Base-by-base conservation (phyloP, 805 yeast species). In the Candida broadrunensis region DNA sequence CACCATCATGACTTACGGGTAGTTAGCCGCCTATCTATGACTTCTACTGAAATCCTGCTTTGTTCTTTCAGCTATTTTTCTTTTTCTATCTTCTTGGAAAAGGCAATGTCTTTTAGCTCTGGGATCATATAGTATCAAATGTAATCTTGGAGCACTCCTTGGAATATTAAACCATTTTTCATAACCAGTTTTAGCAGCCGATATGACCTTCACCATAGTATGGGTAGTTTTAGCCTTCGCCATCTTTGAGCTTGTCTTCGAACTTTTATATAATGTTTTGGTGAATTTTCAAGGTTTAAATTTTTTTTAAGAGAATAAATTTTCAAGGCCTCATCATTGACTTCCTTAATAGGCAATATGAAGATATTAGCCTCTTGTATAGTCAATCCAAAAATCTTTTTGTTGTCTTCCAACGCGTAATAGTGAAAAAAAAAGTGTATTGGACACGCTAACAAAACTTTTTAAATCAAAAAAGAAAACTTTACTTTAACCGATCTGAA, bases 151-250 rank as follows among this genome's bases (percentile, higher is more conserved):
- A 3, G 95, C 81, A 39, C 86, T 81, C 70, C 97, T 83, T 37
- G 89, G 93, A 35, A 90, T 78, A 38, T 81, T 72, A 49, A 89
- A 78, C 60, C 89, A 83, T 58, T 95, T 81, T 59, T 81, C 80
- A 63, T 75, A 87, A 1, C 98, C 98, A 1, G 98, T 90, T 52
- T 84, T 79, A 14, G 97, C 98, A 2, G 93, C 76, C 1, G 98
- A 91, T 2, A 90, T 71, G 47, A 91, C 76, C 63, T 88, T 88
- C 43, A 91, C 84, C 57, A 90, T 81, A 3, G 95, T 85, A 51
- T 81, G 81, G 56, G 89, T 81, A 19, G 86, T 75, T 65, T 87
- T 87, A 34, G 84, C 81, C 62, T 85, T 58, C n/a, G 65, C 64
- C 65, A 60, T 44, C 14, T 21, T 21, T 9, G 9, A 21, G n/a